Evolutionary conservation across 192 early-diverging fungal species (phyloP).

Genomic region (Linnemannia elongata): DNA sequence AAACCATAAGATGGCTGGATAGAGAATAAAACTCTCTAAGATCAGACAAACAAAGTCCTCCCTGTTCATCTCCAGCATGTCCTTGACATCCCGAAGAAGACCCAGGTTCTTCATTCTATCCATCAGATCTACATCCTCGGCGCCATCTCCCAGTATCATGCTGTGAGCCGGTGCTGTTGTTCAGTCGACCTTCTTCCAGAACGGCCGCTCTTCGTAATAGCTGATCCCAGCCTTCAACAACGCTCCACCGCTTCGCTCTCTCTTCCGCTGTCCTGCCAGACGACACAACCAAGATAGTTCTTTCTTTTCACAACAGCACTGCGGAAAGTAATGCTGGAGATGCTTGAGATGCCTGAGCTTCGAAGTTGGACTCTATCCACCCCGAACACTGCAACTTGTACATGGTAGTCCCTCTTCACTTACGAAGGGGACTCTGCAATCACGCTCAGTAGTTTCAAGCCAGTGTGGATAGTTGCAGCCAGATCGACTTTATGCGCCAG

Average conservation of each 20-base stretch:
- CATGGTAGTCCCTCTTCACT: too few relatives aligned
- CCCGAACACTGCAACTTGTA: too few relatives aligned
- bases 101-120: not conserved
- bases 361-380: too few relatives aligned
- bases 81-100: not conserved
- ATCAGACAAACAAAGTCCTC: not conserved
- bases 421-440: too few relatives aligned
- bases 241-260: not conserved
- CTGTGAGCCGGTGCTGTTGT: not conserved
- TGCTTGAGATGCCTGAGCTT: too few relatives aligned
- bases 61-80: not conserved
- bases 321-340: too few relatives aligned
- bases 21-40: too few relatives aligned
- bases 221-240: not conserved
- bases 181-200: not conserved
- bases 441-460: too few relatives aligned
- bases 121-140: not conserved
- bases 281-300: not conserved
- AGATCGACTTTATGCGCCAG: too few relatives aligned
- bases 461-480: too few relatives aligned
- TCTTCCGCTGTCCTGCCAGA: not conserved
- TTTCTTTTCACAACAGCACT: not conserved
- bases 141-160: not conserved
- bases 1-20: too few relatives aligned
- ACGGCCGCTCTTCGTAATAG: not conserved